Evolutionary conservation across 1,284 basidiomycete genomes (phyloP).

Genomic region (Leccinum pachyderme): DNA sequence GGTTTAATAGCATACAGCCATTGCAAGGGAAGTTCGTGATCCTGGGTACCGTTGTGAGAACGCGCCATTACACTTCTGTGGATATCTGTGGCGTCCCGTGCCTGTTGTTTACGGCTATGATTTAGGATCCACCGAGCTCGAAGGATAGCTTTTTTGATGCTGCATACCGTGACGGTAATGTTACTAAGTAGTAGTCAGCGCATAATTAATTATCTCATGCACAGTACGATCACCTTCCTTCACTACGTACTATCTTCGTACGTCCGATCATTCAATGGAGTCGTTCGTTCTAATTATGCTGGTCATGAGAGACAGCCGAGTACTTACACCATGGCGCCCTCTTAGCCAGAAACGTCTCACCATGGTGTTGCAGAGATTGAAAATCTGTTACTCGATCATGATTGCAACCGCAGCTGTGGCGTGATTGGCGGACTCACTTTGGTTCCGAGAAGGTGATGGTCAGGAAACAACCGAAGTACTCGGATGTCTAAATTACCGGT

Average conservation of each 20-base stretch:
- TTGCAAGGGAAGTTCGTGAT: neutral
- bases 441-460: neutral
- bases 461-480: too few relatives aligned
- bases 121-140: neutral
- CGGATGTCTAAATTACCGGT: too few relatives aligned
- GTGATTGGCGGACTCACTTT: neutral
- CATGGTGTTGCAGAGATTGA: neutral
- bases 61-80: neutral
- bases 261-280: neutral
- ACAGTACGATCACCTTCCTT: neutral
- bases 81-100: neutral
- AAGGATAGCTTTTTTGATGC: neutral
- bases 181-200: neutral
- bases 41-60: neutral
- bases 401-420: neutral
- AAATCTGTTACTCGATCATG: neutral
- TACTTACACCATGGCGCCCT: neutral
- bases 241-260: neutral
- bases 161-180: neutral
- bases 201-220: neutral
- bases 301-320: neutral
- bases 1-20: too few relatives aligned
- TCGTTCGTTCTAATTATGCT: neutral
- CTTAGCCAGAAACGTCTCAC: neutral
- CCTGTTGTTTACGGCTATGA: neutral